Conservation (phyloP, 2,329 filamentous ascomycete species). For the Xylaria arbuscula region DNA sequence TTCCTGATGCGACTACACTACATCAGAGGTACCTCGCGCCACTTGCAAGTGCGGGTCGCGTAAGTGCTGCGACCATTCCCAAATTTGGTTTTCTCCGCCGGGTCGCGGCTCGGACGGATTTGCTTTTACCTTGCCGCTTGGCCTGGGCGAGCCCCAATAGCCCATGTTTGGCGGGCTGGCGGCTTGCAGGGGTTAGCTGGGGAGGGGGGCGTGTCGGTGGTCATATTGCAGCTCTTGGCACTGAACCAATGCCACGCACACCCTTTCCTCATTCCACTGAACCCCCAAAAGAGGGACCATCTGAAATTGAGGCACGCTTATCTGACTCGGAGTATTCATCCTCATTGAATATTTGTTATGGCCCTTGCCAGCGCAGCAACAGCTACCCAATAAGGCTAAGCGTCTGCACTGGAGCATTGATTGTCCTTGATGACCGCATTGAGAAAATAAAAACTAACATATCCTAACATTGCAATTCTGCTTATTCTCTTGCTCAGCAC, state of each 20-base stretch:
- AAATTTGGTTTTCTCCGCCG: conserved; percentile 50
- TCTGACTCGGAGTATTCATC: conserved; percentile 50
- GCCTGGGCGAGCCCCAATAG: conserved; percentile 45
- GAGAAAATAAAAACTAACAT: conserved; percentile 3
- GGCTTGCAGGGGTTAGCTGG: conserved; percentile 45
- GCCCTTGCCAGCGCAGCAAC: conserved; percentile 44
- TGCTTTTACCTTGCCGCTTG: conserved; percentile 49
- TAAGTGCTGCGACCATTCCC: conserved; percentile 47
- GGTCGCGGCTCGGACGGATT: conserved; percentile 51
- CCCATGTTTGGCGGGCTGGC: conserved; percentile 47
- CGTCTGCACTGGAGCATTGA: conserved; percentile 13
- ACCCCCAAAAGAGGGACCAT: conserved; percentile 33
- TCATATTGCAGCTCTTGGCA: conserved; percentile 48
- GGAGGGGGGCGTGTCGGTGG: conserved; percentile 43
- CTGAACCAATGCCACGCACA: conserved; percentile 41
- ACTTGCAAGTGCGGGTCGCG: conserved; percentile 43
- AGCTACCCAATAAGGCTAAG: conserved; percentile 47
- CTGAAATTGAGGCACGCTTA: conserved; percentile 50
- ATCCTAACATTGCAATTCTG: neutral
- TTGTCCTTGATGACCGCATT: conserved; percentile 20
- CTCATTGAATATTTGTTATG: conserved; percentile 41
- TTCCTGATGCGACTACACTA: conserved; percentile 43
- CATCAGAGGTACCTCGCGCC: conserved; percentile 42
- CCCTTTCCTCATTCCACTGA: conserved; percentile 38
- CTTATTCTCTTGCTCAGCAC: conserved; percentile 1